Conservation (phyloP, 768 basidiomycete species). For the Nevesoporus exiguus region DNA sequence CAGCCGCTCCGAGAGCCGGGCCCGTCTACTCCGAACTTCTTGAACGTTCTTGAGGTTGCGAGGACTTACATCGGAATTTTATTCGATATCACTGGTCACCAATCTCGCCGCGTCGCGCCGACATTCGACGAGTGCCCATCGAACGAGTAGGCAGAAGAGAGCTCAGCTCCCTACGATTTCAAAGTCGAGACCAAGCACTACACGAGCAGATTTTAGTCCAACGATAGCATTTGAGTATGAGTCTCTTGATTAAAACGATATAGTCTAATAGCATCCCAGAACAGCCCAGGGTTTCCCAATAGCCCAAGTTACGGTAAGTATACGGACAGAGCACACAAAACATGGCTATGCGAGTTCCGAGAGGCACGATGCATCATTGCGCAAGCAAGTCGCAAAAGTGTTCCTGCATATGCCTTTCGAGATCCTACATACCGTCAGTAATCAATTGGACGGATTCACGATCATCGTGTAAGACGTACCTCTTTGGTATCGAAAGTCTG, state of each 20-base stretch:
- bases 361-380: not conserved
- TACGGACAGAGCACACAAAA: not conserved
- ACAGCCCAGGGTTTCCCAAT: not conserved
- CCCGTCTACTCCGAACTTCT: too few relatives aligned
- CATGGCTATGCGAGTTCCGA: not conserved
- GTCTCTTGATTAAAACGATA: not conserved
- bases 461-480: slow-evolving; percentile 10
- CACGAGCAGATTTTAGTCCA: too few relatives aligned
- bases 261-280: not conserved
- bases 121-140: too few relatives aligned
- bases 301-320: not conserved
- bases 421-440: slow-evolving; percentile 14
- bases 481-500: slow-evolving; percentile 30
- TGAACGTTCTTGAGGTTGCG: too few relatives aligned
- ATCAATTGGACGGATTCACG: not conserved
- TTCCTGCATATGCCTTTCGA: slow-evolving; percentile 24
- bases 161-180: too few relatives aligned
- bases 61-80: too few relatives aligned
- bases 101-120: too few relatives aligned
- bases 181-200: too few relatives aligned
- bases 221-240: not conserved
- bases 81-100: too few relatives aligned
- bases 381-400: slow-evolving; percentile 15
- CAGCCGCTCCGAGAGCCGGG: too few relatives aligned
- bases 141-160: too few relatives aligned